Conservation (phyloP, 176 grass and related monocot genomes). For the Aegilops umbellulata region DNA sequence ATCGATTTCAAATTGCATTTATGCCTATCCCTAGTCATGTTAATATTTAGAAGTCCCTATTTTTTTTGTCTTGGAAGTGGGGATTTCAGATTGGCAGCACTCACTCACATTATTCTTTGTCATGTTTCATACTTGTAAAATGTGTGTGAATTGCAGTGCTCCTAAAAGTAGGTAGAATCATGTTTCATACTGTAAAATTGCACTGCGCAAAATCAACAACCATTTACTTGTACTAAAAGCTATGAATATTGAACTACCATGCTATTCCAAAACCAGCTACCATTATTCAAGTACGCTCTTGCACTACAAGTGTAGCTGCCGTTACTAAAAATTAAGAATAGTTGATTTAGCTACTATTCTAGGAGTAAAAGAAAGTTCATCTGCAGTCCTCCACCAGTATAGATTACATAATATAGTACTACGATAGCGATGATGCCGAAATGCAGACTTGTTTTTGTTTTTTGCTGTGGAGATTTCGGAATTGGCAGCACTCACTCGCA, state of each 20-base stretch:
- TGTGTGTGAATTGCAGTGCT: neutral
- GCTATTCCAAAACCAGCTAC: neutral
- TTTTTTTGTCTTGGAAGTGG: neutral
- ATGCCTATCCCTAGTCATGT: no score
- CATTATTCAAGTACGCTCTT: neutral
- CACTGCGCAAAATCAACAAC: neutral
- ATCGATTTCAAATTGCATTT: no score
- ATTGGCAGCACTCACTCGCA: neutral
- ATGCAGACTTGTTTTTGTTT: neutral
- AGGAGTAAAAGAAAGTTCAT: neutral
- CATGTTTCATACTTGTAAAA: no score
- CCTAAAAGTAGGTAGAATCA: neutral
- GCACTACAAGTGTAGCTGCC: neutral
- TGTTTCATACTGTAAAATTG: neutral
- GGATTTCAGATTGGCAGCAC: neutral
- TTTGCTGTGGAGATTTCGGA: neutral
- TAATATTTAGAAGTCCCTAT: no score
- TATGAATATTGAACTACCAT: slow-evolving; percentile 2
- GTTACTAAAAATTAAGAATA: no score
- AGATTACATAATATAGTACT: neutral
- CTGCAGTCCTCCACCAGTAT: neutral
- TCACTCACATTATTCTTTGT: neutral
- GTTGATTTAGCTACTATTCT: neutral
- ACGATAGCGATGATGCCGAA: neutral
- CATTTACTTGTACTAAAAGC: neutral